Evolutionary conservation across 2,329 filamentous ascomycete genomes (phyloP), one percentile per base, ranked within the genome.

Genomic region (Diaporthe longicolla): DNA sequence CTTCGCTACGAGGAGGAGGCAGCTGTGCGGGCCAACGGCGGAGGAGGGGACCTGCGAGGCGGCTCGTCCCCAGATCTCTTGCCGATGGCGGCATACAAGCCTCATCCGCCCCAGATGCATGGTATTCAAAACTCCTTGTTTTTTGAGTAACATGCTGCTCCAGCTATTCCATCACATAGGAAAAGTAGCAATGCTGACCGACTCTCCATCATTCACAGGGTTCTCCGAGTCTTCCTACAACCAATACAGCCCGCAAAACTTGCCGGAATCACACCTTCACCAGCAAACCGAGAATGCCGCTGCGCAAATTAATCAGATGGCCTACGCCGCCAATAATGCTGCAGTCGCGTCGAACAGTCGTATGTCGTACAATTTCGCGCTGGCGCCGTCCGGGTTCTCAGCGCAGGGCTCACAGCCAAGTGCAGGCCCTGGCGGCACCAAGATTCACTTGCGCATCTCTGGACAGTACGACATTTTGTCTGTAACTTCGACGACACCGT

Each of bases 61-160:
- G 90, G 87, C 84, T 90, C 86, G 85, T 87, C 88, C 82, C 87
- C 82, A 82, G 83, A 85, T 82, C 83, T 91, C 80, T 86, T 94
- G 85, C 91, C 93, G 84, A 95, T 95, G 93, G 93, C 94, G 83
- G 92, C 92, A 85, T 95, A 95, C 88, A 97, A 97, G 85, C 85
- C 91, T 74, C 91, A 93, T 83, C 88, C 92, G 84, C 88, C 93
- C 83, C 93, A 93, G 83, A 90, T 95, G 86, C 93, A 96, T 85
- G 93, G 95, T 97, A 87, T 86, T 94, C 13, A 92, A 66, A 26
- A 24, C 15, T 24, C 37, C 19, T 13, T 15, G 40, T 26, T 54
- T 57, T 55, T 52, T 13, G 29, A 32, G 29, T 35, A 35, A 48
- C 70, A 29, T 43, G 45, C 19, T n/a, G 45, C 10, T 48, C 45